These are phyloP conservation scores for Termitomyces sp. DNA, from an alignment of 768 basidiomycete genomes.

Conservation along the genomic window DNA sequence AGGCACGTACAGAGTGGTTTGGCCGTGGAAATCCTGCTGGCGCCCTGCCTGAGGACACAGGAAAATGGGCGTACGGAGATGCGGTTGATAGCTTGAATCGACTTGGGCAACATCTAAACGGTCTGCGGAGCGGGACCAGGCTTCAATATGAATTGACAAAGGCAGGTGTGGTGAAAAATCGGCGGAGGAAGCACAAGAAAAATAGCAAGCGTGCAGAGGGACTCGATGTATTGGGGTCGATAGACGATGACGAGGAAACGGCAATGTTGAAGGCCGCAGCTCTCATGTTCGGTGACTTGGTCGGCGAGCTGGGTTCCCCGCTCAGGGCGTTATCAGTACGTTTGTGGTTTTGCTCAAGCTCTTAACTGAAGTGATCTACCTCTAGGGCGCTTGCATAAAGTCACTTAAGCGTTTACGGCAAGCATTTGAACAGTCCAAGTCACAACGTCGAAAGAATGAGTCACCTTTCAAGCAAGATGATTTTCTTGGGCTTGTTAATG, in stretches of 20 bases:
- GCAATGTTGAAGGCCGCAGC: slow-evolving; percentile 59
- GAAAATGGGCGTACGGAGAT: slow-evolving; percentile 70
- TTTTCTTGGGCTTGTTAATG: slow-evolving; percentile 58
- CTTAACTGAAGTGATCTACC: neutral
- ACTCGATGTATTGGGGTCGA: slow-evolving; percentile 6
- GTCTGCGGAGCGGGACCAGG: slow-evolving; percentile 77
- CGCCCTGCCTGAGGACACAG: slow-evolving; percentile 24
- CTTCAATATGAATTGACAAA: slow-evolving; percentile 80
- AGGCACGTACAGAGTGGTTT: slow-evolving; percentile 85
- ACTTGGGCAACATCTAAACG: slow-evolving; percentile 91
- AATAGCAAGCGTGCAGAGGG: slow-evolving; percentile 9
- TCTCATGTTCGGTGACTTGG: slow-evolving; percentile 70
- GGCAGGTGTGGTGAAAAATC: slow-evolving; percentile 34
- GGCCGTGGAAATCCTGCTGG: slow-evolving; percentile 24
- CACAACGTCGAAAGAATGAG: slow-evolving; percentile 22
- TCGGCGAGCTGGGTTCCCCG: slow-evolving; percentile 78
- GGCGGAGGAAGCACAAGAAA: slow-evolving; percentile 16
- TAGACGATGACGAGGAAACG: slow-evolving; percentile 27
- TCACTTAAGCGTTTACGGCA: slow-evolving; percentile 62
- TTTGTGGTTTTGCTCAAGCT: neutral
- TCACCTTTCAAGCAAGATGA: slow-evolving; percentile 45
- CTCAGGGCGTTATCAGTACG: slow-evolving; percentile 69
- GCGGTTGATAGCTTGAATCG: slow-evolving; percentile 83
- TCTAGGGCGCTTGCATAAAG: slow-evolving; percentile 53
- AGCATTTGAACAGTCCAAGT: slow-evolving; percentile 50